Evolutionary conservation across 116 monocot genomes (phyloP).

Genomic region (Posidonia oceanica): DNA sequence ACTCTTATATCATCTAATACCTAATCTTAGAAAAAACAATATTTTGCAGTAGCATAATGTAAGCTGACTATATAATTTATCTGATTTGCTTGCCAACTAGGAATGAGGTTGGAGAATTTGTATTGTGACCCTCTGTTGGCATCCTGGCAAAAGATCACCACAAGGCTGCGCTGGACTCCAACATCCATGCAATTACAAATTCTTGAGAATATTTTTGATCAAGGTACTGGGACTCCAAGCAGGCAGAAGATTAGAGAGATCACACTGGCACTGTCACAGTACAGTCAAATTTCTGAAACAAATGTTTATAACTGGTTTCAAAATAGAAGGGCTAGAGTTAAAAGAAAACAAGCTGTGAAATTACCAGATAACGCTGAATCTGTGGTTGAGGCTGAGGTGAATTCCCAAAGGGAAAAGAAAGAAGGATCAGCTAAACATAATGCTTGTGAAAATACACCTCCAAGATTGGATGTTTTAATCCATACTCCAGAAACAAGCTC

Average conservation of each 20-base stretch:
- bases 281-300: slow-evolving; percentile 63
- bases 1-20: no score
- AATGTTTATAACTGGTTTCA: slow-evolving; percentile 98
- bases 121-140: slow-evolving; percentile 40
- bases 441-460: no score
- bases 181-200: slow-evolving; percentile 72
- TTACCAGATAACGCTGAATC: slow-evolving; percentile 27
- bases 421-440: slow-evolving; percentile 10
- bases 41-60: no score
- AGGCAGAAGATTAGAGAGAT: slow-evolving; percentile 84
- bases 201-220: slow-evolving; percentile 59
- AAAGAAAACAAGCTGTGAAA: slow-evolving; percentile 41
- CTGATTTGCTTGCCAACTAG: slow-evolving; percentile 19
- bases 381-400: slow-evolving; percentile 41
- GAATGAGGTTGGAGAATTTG: slow-evolving; percentile 48
- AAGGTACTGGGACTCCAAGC: slow-evolving; percentile 62
- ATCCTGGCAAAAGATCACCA: slow-evolving; percentile 41
- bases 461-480: background rate
- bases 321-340: slow-evolving; percentile 72
- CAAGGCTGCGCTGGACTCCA: slow-evolving; percentile 71
- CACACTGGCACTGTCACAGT: slow-evolving; percentile 40
- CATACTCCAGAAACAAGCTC: background rate
- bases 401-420: slow-evolving; percentile 34
- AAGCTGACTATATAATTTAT: background rate
- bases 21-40: no score